Conservation (phyloP, 805 yeast genomes). For the Komagataella kurtzmanii region DNA sequence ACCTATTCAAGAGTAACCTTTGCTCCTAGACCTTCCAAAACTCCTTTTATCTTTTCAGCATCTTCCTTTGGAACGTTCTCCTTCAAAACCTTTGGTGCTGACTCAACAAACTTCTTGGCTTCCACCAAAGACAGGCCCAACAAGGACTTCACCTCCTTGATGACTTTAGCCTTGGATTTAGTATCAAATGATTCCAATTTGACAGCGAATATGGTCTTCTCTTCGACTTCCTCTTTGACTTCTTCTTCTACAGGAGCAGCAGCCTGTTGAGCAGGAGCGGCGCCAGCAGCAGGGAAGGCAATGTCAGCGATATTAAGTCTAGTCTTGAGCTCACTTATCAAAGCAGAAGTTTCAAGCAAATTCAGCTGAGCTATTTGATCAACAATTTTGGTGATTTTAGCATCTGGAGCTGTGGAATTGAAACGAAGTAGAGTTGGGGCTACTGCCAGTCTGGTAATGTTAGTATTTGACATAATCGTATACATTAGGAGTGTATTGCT, state of each 20-base stretch:
- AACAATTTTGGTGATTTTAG: constrained; percentile 79
- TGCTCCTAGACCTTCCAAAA: constrained; percentile 92
- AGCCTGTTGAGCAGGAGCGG: constrained; percentile 51
- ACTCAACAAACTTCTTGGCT: constrained; percentile 94
- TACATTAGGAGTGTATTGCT: not conserved
- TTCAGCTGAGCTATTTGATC: constrained; percentile 84
- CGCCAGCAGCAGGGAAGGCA: constrained; percentile 60
- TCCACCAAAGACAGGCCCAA: constrained; percentile 90
- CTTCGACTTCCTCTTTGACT: constrained; percentile 19
- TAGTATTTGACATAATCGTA: not conserved
- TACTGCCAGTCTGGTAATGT: constrained; percentile 1
- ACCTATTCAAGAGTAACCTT: constrained; percentile 75
- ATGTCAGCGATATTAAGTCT: constrained; percentile 91
- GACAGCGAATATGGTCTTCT: constrained; percentile 30
- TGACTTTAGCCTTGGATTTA: constrained; percentile 91
- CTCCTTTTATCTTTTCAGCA: constrained; percentile 89
- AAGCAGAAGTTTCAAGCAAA: constrained; percentile 83
- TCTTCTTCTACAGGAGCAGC: constrained; percentile 44
- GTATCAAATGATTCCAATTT: constrained; percentile 36
- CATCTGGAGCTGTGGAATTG: constrained; percentile 55
- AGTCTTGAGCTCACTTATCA: constrained; percentile 67
- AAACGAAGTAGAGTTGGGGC: constrained; percentile 21
- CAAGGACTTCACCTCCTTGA: constrained; percentile 89
- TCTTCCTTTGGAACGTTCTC: constrained; percentile 94
- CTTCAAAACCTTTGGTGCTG: constrained; percentile 92